Evolutionary conservation across 2,329 filamentous ascomycete species (phyloP).

Genomic region (Lachnellula arida): DNA sequence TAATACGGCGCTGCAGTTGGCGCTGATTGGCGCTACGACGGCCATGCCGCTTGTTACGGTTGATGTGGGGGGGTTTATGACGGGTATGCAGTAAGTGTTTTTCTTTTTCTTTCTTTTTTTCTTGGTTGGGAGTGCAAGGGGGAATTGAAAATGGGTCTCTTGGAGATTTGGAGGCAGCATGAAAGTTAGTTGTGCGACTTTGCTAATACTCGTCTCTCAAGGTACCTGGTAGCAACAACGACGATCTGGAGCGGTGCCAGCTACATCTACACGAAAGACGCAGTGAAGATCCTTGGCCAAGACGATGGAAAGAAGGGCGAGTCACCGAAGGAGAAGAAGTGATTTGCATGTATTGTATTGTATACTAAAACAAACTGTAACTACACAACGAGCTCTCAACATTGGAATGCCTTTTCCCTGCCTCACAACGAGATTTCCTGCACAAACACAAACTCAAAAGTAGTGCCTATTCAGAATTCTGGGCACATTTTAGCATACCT

Average conservation of each 20-base stretch:
- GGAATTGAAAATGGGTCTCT: too few species aligned
- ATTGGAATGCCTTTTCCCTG: too few species aligned
- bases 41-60: slow-evolving; percentile 69
- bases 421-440: too few species aligned
- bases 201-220: slow-evolving; percentile 40
- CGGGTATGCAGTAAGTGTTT: slow-evolving; percentile 56
- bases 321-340: slow-evolving; percentile 3
- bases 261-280: slow-evolving; percentile 86
- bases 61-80: slow-evolving; percentile 51
- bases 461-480: too few species aligned
- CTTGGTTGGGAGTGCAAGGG: too few species aligned
- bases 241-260: slow-evolving; percentile 92
- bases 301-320: slow-evolving; percentile 11
- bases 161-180: too few species aligned
- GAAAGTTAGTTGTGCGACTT: not conserved
- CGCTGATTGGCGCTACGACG: slow-evolving; percentile 79
- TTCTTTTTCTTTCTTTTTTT: not conserved
- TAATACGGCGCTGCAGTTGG: slow-evolving; percentile 89
- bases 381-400: too few species aligned
- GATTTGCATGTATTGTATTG: not conserved
- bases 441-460: too few species aligned
- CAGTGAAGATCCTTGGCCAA: slow-evolving; percentile 73
- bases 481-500: too few species aligned
- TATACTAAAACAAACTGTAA: not conserved
- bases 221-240: slow-evolving; percentile 76